Conservation (phyloP, 2,329 filamentous ascomycete genomes). For the Penicillium sp. region DNA sequence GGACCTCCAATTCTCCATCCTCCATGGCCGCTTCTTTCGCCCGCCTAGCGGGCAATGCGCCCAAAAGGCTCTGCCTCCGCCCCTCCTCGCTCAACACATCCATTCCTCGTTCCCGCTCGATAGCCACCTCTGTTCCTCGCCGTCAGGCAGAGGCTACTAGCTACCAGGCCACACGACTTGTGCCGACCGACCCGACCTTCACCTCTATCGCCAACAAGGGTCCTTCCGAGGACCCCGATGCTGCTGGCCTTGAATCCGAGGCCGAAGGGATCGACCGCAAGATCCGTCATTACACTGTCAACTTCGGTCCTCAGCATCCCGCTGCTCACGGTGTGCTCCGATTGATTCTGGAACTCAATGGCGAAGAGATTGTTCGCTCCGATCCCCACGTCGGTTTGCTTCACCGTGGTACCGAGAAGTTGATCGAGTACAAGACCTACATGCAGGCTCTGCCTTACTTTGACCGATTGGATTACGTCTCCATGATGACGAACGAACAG, state of each 20-base stretch:
- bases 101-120: slow-evolving; percentile 52
- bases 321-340: slow-evolving; percentile 97
- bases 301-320: slow-evolving; percentile 98
- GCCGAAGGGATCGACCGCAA: slow-evolving; percentile 62
- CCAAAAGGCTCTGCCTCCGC: slow-evolving; percentile 59
- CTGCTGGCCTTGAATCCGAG: slow-evolving; percentile 50
- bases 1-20: slow-evolving; percentile 20
- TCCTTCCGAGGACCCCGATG: slow-evolving; percentile 41
- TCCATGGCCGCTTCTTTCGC: slow-evolving; percentile 62
- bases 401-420: slow-evolving; percentile 96
- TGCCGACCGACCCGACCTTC: slow-evolving; percentile 60
- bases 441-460: slow-evolving; percentile 98
- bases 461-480: slow-evolving; percentile 97
- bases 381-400: slow-evolving; percentile 96
- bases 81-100: slow-evolving; percentile 48
- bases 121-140: slow-evolving; percentile 57
- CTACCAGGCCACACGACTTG: slow-evolving; percentile 55
- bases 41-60: slow-evolving; percentile 59
- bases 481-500: slow-evolving; percentile 99
- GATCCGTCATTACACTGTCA: slow-evolving; percentile 98
- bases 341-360: slow-evolving; percentile 94
- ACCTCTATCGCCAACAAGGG: slow-evolving; percentile 45
- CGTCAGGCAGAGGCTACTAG: slow-evolving; percentile 52
- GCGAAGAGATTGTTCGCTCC: slow-evolving; percentile 93
- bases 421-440: slow-evolving; percentile 99